These are phyloP conservation scores for Trichoderma endophyticum DNA, from an alignment of 2,329 filamentous ascomycete genomes.

Conservation along the genomic window DNA sequence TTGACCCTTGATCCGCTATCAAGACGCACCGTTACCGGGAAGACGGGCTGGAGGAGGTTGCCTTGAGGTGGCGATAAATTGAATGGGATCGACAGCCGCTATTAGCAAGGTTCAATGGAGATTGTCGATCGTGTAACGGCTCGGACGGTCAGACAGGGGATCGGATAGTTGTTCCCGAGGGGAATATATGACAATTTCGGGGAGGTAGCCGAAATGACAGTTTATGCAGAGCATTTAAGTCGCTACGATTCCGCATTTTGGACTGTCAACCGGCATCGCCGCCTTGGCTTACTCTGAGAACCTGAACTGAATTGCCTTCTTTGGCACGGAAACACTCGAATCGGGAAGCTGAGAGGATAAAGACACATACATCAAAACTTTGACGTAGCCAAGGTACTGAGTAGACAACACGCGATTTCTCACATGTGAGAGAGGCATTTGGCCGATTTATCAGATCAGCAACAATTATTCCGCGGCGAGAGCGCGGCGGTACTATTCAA, in stretches of 20 bases:
- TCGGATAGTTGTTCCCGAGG: not conserved
- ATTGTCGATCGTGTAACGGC: not conserved
- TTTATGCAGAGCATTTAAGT: not conserved
- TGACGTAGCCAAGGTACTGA: not conserved
- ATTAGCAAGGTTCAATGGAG: not conserved
- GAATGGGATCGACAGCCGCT: not conserved
- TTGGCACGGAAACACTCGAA: not conserved
- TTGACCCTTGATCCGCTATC: not conserved
- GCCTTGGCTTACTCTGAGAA: not conserved
- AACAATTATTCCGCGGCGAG: not conserved
- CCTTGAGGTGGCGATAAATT: slow-evolving; percentile 17
- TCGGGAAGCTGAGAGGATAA: not conserved
- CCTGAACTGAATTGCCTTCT: not conserved
- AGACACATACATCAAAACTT: not conserved
- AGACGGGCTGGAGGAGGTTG: not conserved
- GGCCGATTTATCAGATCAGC: not conserved
- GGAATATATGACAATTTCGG: not conserved
- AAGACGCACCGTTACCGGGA: not conserved
- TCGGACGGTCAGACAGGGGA: not conserved
- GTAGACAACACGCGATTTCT: not conserved
- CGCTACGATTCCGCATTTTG: not conserved
- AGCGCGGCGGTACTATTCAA: not conserved
- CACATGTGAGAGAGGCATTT: not conserved
- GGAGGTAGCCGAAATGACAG: not conserved
- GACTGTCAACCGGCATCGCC: not conserved